Percentiles rank a stretch among this genome's conserved stretches.
Conservation (phyloP, 768 basidiomycete species). For the Pholiota conissans region DNA sequence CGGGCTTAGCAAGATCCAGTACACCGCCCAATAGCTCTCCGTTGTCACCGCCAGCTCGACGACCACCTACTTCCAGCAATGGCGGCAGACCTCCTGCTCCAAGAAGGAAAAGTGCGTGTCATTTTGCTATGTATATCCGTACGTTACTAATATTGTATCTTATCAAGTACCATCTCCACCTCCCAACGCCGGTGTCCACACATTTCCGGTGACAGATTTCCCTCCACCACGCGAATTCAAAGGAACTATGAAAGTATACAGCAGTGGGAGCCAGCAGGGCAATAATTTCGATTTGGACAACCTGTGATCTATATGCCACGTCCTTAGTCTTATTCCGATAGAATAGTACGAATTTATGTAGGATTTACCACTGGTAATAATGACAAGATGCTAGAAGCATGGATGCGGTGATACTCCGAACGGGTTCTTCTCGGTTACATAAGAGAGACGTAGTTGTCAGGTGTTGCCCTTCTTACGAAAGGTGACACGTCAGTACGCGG, state of each 20-base stretch:
- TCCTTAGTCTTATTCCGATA: no score
- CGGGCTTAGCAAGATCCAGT: constrained; percentile 15
- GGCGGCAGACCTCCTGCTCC: constrained; percentile 34
- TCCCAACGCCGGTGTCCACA: constrained; percentile 65
- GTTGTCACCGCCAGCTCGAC: constrained; percentile 20
- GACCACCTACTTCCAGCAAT: constrained; percentile 18
- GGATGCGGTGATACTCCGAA: constrained; percentile 16
- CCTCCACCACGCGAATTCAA: constrained; percentile 73
- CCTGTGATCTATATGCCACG: constrained; percentile 25
- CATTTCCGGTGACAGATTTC: constrained; percentile 76
- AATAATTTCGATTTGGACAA: constrained; percentile 62
- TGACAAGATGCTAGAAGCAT: not conserved
- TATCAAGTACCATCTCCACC: constrained; percentile 48
- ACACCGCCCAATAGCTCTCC: constrained; percentile 17
- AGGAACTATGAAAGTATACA: constrained; percentile 51
- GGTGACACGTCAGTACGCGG: constrained; percentile 51
- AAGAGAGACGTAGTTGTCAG: constrained; percentile 14
- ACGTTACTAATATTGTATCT: constrained; percentile 13
- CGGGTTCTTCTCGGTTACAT: constrained; percentile 22
- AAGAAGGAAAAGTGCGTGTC: constrained; percentile 50
- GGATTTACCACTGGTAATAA: no score
- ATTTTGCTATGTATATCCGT: constrained; percentile 16
- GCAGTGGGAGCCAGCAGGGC: constrained; percentile 66
- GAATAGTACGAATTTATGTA: no score
- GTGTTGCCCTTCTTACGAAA: constrained; percentile 20